Base-by-base conservation (phyloP, 768 basidiomycete genomes). In the Hericium coralloides region DNA sequence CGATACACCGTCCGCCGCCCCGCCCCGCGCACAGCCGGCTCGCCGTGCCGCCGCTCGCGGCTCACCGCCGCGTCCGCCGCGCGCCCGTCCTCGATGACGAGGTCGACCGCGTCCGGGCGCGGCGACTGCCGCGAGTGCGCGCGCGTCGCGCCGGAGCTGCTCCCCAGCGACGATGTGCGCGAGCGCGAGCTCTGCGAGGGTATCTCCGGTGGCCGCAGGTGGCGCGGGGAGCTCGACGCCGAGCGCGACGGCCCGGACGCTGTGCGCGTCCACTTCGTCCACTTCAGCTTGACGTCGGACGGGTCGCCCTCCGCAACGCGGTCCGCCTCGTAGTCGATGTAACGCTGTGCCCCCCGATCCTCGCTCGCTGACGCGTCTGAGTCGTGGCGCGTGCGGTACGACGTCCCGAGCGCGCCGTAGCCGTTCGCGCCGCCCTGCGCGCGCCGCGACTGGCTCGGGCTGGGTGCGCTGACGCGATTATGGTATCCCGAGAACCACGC, bases 51-150 rank as follows among this genome's bases (percentile, higher is more conserved):
- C 39, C 84, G 72, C 60, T 85, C 83, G 47, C 76, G 73, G 25
- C 71, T 68, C 63, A 75, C 72, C 26, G 79, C 80, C 56, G 78
- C 76, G 59, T 81, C 76, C 31, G 76, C 80, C 3, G 83, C 82
- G 8, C 73, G 66, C 8, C 67, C 59, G 64, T 86, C 87, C 64
- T 89, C 88, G 0, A 95, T 83, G 4, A 98, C 79, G 17, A 99
- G 75, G 65, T 99, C 95, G 1, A 98, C 85, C 1, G 95, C 94
- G 60, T 98, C 89, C 2, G 81, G 77, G 14, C 64, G 22, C 65
- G 63, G 2, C 63, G 63, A 66, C 67, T 62, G 17, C 15, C 49
- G 49, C 49, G 58, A 4, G 64, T 18, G 64, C 60, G 5, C 66
- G 60, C 9, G 63, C 49, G 23, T 36, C 50, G 38, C 45, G 10